Percentiles rank a stretch among this genome's conserved stretches.
phyloP scores from a whole-genome alignment of 2,329 filamentous ascomycete species.

The Xylariaceae sp. region DNA sequence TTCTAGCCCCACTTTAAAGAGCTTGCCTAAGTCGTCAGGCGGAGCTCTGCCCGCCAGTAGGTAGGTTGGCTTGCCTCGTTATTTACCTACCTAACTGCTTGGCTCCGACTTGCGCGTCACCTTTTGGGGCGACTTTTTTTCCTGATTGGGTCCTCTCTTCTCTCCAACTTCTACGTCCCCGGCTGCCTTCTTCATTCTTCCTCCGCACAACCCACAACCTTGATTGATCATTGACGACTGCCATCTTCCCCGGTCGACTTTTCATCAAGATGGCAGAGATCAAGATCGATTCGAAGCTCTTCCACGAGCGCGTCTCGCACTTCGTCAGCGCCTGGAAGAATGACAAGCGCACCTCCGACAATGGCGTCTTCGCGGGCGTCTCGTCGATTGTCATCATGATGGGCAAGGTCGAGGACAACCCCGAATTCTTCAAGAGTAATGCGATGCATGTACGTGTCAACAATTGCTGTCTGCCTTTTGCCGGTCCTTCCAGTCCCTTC shows the following conservation, averaged over 20 bases:
- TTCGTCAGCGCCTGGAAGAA: conserved; percentile 92
- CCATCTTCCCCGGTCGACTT: conserved; percentile 27
- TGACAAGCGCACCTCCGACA: conserved; percentile 81
- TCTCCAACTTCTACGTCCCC: conserved; percentile 32
- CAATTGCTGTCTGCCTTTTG: not conserved
- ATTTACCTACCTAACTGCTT: not conserved
- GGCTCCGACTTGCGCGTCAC: conserved; percentile 23
- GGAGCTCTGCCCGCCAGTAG: not conserved
- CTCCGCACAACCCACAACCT: not conserved
- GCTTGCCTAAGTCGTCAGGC: conserved; percentile 12
- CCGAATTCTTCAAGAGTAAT: conserved; percentile 90
- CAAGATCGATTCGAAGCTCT: conserved; percentile 88
- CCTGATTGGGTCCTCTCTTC: conserved; percentile 5
- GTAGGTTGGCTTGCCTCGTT: not conserved
- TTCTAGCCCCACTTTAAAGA: conserved; percentile 15
- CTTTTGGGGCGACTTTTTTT: conserved; percentile 20
- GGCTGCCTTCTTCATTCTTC: conserved; percentile 6
- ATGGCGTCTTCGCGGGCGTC: conserved; percentile 73
- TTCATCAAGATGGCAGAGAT: conserved; percentile 66
- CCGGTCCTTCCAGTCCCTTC: not conserved
- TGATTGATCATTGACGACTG: conserved; percentile 21
- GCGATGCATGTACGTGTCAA: conserved; percentile 74
- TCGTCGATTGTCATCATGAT: conserved; percentile 84
- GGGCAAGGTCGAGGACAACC: conserved; percentile 88
- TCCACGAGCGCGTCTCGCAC: conserved; percentile 86